Conservation (phyloP, 2,329 filamentous ascomycete species). For the Botryotinia narcissicola region DNA sequence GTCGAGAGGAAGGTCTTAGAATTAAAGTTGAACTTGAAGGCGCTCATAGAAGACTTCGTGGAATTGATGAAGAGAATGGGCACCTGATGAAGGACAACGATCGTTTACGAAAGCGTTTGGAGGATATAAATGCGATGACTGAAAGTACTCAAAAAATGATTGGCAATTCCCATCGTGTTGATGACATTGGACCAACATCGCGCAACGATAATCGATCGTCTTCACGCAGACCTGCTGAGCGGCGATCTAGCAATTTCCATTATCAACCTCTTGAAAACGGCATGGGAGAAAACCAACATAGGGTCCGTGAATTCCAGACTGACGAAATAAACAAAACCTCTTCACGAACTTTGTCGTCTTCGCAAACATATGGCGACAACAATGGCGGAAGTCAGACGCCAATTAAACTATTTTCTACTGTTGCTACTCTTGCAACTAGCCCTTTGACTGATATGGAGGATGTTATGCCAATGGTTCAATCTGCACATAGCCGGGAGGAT, state of each 20-base stretch:
- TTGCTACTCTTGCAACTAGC: slow-evolving; percentile 10
- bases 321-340: too few relatives aligned
- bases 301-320: not conserved
- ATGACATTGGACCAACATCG: not conserved
- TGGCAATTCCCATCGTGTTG: not conserved
- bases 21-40: not conserved
- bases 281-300: not conserved
- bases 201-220: not conserved
- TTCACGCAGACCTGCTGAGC: slow-evolving; percentile 9
- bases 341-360: not conserved
- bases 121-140: not conserved
- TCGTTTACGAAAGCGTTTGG: slow-evolving; percentile 4
- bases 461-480: slow-evolving; percentile 1
- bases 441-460: slow-evolving; percentile 15
- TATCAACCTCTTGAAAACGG: not conserved
- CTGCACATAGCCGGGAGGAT: slow-evolving; percentile 12
- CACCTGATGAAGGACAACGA: slow-evolving; percentile 9
- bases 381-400: not conserved
- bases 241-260: slow-evolving; percentile 1
- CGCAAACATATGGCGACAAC: not conserved
- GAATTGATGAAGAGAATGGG: not conserved
- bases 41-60: not conserved
- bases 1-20: not conserved
- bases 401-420: slow-evolving; percentile 18
- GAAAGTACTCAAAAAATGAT: not conserved